Evolutionary conservation across 768 basidiomycete genomes (phyloP).

Genomic region (Auriscalpium microsporum): DNA sequence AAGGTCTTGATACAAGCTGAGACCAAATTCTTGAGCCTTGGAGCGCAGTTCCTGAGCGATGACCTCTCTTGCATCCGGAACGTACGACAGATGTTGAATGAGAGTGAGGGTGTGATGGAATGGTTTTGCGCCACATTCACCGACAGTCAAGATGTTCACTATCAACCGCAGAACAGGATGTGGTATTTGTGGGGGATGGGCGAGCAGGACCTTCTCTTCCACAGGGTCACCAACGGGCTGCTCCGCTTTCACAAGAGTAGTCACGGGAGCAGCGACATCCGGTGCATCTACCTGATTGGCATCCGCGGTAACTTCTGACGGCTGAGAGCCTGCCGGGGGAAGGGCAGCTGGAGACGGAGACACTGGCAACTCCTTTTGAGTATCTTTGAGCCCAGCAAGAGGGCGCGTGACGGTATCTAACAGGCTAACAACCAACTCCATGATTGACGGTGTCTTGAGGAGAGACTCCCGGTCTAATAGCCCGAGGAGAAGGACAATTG

Average conservation of each 20-base stretch:
- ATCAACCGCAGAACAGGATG: conserved; percentile 79
- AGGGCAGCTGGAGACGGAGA: conserved; percentile 13
- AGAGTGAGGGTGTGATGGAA: conserved; percentile 89
- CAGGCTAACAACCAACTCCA: conserved; percentile 86
- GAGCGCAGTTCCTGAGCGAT: conserved; percentile 81
- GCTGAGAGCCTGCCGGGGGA: neutral
- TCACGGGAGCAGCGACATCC: neutral
- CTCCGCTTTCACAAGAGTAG: conserved; percentile 11
- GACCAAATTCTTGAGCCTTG: conserved; percentile 85
- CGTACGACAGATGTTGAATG: conserved; percentile 85
- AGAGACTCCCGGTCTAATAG: conserved; percentile 83
- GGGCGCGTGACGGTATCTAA: conserved; percentile 86
- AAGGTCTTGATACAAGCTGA: conserved; percentile 64
- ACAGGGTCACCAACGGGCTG: conserved; percentile 9
- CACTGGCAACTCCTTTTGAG: conserved; percentile 26
- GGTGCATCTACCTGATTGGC: conserved; percentile 4
- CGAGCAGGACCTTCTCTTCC: conserved; percentile 43
- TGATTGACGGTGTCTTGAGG: conserved; percentile 79
- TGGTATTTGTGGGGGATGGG: conserved; percentile 79
- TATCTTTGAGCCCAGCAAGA: conserved; percentile 54
- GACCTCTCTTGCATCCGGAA: conserved; percentile 82
- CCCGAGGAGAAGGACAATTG: conserved; percentile 81
- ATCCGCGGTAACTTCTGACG: conserved; percentile 8
- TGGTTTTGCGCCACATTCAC: conserved; percentile 93
- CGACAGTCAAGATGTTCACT: conserved; percentile 94